Percentiles rank a stretch among this genome's conserved stretches.
phyloP scores from a whole-genome alignment of 2,329 filamentous ascomycete species.

The Elsinoe necatrix region DNA sequence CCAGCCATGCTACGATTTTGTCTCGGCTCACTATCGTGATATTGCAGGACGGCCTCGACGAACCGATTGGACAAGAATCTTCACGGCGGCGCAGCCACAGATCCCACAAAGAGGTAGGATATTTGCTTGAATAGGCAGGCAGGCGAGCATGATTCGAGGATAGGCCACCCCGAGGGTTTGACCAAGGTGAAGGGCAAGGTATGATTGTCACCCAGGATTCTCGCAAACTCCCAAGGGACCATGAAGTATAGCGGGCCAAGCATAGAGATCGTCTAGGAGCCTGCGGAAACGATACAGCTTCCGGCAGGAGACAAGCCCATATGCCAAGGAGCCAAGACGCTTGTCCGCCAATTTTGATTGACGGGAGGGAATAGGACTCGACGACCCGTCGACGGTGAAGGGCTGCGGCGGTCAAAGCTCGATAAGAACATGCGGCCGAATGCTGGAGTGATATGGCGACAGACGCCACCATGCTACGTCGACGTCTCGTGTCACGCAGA shows the following conservation, averaged over 20 bases:
- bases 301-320: constrained; percentile 9
- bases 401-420: constrained; percentile 9
- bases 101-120: neutral
- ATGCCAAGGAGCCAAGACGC: constrained; percentile 9
- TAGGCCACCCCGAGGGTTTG: neutral
- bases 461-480: constrained; percentile 5
- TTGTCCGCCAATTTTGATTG: constrained; percentile 3
- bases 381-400: constrained; percentile 4
- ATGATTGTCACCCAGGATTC: constrained; percentile 1
- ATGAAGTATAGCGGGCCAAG: neutral
- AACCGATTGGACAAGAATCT: constrained; percentile 12
- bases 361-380: constrained; percentile 8
- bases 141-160: neutral
- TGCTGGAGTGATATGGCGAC: constrained; percentile 1
- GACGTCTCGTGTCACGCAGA: neutral
- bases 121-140: constrained; percentile 15
- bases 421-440: constrained; percentile 5
- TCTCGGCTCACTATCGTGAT: constrained; percentile 2
- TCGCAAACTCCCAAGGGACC: neutral
- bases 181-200: neutral
- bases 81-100: neutral
- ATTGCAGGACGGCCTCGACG: constrained; percentile 5
- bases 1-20: constrained; percentile 2
- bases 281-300: constrained; percentile 5
- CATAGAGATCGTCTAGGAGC: neutral